Evolutionary conservation across 495 filamentous ascomycete genomes (phyloP).

Genomic region (Penicillium angulare): DNA sequence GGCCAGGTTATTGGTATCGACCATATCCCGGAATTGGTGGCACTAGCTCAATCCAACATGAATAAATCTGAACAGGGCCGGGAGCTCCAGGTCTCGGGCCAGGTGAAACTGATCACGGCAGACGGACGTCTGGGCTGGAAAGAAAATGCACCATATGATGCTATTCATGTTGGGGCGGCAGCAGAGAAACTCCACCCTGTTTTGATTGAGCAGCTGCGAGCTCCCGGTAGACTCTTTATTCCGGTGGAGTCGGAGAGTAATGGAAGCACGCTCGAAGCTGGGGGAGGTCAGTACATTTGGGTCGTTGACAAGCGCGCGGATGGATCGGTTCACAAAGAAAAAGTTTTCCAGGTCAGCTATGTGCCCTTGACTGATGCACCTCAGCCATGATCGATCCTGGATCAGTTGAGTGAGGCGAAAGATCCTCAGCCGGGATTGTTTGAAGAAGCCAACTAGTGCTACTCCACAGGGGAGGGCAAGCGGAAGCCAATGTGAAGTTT

Average conservation of each 20-base stretch:
- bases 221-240: slow-evolving; percentile 82
- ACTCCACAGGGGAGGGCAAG: too few relatives aligned
- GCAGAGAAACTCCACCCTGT: slow-evolving; percentile 69
- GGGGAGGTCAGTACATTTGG: slow-evolving; percentile 75
- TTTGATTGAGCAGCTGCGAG: slow-evolving; percentile 74
- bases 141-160: slow-evolving; percentile 68
- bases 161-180: slow-evolving; percentile 93
- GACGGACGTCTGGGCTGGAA: slow-evolving; percentile 81
- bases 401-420: too few relatives aligned
- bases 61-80: slow-evolving; percentile 65
- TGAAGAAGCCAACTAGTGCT: neutral
- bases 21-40: slow-evolving; percentile 76
- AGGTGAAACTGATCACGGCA: slow-evolving; percentile 70
- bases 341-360: slow-evolving; percentile 81
- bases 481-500: neutral
- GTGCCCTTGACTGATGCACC: slow-evolving; percentile 92
- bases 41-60: slow-evolving; percentile 74
- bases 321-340: slow-evolving; percentile 71
- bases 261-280: slow-evolving; percentile 20
- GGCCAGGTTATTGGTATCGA: slow-evolving; percentile 80
- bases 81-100: slow-evolving; percentile 55
- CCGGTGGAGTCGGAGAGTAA: slow-evolving; percentile 66
- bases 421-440: too few relatives aligned
- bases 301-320: slow-evolving; percentile 82
- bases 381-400: slow-evolving; percentile 3